phyloP scores from a whole-genome alignment of 257 asterid species.

The Oldenlandia corymbosa region DNA sequence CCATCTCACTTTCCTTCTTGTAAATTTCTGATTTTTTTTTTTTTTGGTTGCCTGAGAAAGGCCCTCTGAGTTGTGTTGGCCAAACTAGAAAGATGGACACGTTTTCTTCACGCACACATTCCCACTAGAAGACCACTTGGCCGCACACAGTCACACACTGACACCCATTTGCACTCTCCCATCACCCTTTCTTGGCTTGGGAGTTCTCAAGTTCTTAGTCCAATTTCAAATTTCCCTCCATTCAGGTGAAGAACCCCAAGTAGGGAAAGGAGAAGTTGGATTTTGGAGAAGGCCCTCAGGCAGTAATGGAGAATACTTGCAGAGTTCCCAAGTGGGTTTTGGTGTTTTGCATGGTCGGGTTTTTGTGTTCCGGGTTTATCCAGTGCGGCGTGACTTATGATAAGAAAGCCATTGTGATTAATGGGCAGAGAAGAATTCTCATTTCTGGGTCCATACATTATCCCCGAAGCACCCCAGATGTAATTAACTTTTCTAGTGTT shows the following conservation, averaged over 20 bases:
- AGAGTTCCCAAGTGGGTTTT: slow-evolving; percentile 40
- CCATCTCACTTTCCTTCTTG: slow-evolving; percentile 18
- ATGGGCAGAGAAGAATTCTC: slow-evolving; percentile 72
- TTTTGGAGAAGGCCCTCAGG: slow-evolving; percentile 3
- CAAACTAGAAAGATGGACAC: slow-evolving; percentile 23
- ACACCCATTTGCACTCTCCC: slow-evolving; percentile 4
- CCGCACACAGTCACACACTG: slow-evolving; percentile 1
- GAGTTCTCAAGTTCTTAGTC: slow-evolving; percentile 17
- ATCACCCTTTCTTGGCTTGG: slow-evolving; percentile 24
- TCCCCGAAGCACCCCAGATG: slow-evolving; percentile 97
- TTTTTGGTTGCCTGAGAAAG: no score
- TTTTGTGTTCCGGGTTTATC: slow-evolving; percentile 47
- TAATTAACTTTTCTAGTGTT: slow-evolving; percentile 10
- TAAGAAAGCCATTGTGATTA: slow-evolving; percentile 55
- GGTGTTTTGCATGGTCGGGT: slow-evolving; percentile 35
- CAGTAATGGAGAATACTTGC: slow-evolving; percentile 31
- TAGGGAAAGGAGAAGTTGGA: slow-evolving; percentile 21
- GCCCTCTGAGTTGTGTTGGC: no score
- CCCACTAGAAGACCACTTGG: slow-evolving; percentile 14
- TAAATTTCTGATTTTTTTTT: slow-evolving; percentile 22
- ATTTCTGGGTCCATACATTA: slow-evolving; percentile 90
- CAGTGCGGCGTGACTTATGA: slow-evolving; percentile 69
- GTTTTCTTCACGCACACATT: slow-evolving; percentile 27
- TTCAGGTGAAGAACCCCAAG: slow-evolving; percentile 15
- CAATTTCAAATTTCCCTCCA: slow-evolving; percentile 22